Base-by-base conservation (phyloP, 345 rosid species). In the Fremontodendron californicum region DNA sequence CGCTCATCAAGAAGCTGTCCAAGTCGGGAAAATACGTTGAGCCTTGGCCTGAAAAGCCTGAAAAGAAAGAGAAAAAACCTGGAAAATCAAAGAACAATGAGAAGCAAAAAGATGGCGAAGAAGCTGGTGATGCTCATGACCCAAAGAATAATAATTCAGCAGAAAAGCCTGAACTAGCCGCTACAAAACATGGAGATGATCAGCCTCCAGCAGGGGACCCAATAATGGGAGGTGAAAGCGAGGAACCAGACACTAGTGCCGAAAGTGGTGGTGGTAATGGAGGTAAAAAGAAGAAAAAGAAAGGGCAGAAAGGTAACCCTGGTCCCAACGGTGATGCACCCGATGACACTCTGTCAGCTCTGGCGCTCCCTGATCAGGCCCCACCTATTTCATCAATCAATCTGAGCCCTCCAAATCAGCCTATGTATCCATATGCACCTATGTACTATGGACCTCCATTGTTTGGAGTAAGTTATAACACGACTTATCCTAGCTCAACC, bases 11-110 rank as follows among this genome's bases (percentile, higher is more conserved):
- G 87, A 89, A 84, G 78, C 89, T 92, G 48, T 60, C 52, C 16
- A 88, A 73, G 52, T 88, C 91, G 9, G 89, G 94, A 13, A 92
- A 92, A 74, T 80, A 77, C 74, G 97, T 90, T 16, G 90, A 89
- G 86, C 87, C 87, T 33, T 89, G 90, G 93, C 87, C 90, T 0
- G 79, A 85, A 73, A 77, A 78, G 52, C 40, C 60, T 15, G 84
- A 76, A 4, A 75, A 82, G 71, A 75, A 73, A 66, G 78, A 66
- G 65, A 84, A 86, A 51, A 84, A 78, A 71, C 63, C 84, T 6
- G 75, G 52, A 5, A 85, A 81, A 77, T 35, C 80, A 0, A 83
- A 87, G 74, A 82, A 48, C 73, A 81, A 70, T 54, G 81, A 77
- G 25, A 81, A 84, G 42, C 57, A 69, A 15, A 82, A 78, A 48